A percentile compares a stretch with the other conserved stretches of the same genome.
Evolutionary conservation across 306 rosid genomes (phyloP).

Genomic region (Begonia peltatifolia): DNA sequence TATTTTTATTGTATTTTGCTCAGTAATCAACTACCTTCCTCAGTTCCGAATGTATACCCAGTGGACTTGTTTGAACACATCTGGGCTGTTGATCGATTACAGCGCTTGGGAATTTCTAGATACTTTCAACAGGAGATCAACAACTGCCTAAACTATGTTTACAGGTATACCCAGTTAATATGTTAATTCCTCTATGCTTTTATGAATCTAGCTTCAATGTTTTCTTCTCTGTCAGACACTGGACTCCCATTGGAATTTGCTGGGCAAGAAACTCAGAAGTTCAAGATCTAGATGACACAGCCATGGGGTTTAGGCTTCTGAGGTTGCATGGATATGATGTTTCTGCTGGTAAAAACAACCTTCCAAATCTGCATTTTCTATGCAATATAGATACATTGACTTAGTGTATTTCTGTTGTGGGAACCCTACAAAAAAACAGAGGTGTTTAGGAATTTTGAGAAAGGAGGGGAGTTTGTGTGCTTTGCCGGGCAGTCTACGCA

Average conservation of each 20-base stretch:
- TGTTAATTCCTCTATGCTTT: too few species aligned
- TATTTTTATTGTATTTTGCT: too few species aligned
- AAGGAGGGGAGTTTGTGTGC: conserved; percentile 62
- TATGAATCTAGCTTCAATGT: too few species aligned
- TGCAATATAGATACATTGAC: too few species aligned
- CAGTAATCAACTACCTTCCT: too few species aligned
- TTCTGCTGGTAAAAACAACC: conserved; percentile 33
- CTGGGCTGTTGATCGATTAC: conserved; percentile 80
- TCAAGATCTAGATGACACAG: conserved; percentile 71
- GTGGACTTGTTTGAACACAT: conserved; percentile 83
- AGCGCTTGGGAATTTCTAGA: conserved; percentile 68
- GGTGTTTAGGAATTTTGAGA: conserved; percentile 71
- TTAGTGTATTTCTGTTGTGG: too few species aligned
- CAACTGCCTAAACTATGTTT: conserved; percentile 46
- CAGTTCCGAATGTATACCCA: conserved; percentile 77
- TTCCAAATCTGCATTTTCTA: too few species aligned
- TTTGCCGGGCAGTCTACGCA: conserved; percentile 56
- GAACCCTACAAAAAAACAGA: conserved; percentile 17
- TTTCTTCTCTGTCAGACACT: conserved; percentile 22
- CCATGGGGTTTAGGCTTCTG: conserved; percentile 75
- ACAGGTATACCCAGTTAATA: conserved; percentile 24
- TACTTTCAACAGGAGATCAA: conserved; percentile 43
- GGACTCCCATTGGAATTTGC: conserved; percentile 67
- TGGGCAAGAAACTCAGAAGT: conserved; percentile 79
- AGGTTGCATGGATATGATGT: conserved; percentile 57